Evolutionary conservation across 768 basidiomycete genomes (phyloP).

Genomic region (Boletus subcaerulescens): DNA sequence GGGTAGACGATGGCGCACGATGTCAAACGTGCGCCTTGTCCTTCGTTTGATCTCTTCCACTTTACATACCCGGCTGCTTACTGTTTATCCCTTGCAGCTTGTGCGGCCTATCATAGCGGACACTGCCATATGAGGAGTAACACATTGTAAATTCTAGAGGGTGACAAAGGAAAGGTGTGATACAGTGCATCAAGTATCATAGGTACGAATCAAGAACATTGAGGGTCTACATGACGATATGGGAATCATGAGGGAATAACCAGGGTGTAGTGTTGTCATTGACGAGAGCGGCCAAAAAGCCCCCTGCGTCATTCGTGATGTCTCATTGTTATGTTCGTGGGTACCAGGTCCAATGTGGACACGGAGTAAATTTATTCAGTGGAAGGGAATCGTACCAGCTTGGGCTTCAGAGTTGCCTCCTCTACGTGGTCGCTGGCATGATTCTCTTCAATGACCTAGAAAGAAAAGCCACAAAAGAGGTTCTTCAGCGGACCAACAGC

Average conservation of each 20-base stretch:
- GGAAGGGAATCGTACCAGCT: conserved; percentile 34
- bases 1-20: conserved; percentile 1
- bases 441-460: conserved; percentile 8
- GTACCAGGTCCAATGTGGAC: conserved; percentile 3
- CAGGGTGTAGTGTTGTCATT: not conserved
- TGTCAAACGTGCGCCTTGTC: not conserved
- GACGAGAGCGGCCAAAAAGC: not conserved
- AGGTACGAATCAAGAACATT: not conserved
- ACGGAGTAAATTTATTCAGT: conserved; percentile 31
- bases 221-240: not conserved
- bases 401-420: conserved; percentile 1
- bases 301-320: not conserved
- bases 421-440: not conserved
- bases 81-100: conserved; percentile 16
- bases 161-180: not conserved
- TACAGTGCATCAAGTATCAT: not conserved
- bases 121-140: conserved; percentile 13
- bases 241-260: not conserved
- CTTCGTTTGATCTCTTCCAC: conserved; percentile 8
- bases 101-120: conserved; percentile 7
- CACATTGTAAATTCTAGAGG: conserved; percentile 15
- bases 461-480: not conserved
- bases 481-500: conserved; percentile 16
- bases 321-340: not conserved
- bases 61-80: conserved; percentile 20